phyloP scores from a whole-genome alignment of 768 basidiomycete genomes.

The Termitomyces sp. region DNA sequence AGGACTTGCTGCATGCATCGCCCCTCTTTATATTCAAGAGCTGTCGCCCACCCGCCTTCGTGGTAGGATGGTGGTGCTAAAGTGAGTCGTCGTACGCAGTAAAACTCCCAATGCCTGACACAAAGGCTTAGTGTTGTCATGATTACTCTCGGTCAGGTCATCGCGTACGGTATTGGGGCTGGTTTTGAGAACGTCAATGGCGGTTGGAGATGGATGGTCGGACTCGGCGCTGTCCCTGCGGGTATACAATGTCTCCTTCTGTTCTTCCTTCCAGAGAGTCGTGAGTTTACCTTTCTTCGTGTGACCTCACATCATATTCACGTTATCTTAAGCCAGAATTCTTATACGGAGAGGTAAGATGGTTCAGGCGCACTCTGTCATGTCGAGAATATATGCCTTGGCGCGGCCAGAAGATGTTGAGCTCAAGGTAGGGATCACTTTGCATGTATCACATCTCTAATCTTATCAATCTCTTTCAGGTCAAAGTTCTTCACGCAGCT shows the following conservation, averaged over 20 bases:
- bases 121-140: constrained; percentile 50
- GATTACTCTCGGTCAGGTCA: constrained; percentile 79
- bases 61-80: constrained; percentile 77
- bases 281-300: constrained; percentile 36
- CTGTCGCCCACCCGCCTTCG: constrained; percentile 71
- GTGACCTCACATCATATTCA: neutral
- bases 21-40: constrained; percentile 83
- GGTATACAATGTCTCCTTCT: constrained; percentile 58
- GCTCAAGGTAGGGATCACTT: constrained; percentile 42
- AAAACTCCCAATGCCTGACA: neutral
- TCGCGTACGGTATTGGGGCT: constrained; percentile 73
- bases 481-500: constrained; percentile 54
- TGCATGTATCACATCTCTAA: neutral
- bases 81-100: constrained; percentile 27
- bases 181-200: constrained; percentile 53
- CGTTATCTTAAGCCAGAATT: constrained; percentile 41
- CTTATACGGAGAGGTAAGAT: constrained; percentile 54
- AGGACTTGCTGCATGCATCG: constrained; percentile 72
- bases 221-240: constrained; percentile 68
- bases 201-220: constrained; percentile 88
- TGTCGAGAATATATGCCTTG: constrained; percentile 65
- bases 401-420: constrained; percentile 65
- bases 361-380: constrained; percentile 47
- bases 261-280: constrained; percentile 74
- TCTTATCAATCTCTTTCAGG: constrained; percentile 36